Base-by-base conservation (phyloP, 2,329 filamentous ascomycete genomes). In the Claviceps maximensis region DNA sequence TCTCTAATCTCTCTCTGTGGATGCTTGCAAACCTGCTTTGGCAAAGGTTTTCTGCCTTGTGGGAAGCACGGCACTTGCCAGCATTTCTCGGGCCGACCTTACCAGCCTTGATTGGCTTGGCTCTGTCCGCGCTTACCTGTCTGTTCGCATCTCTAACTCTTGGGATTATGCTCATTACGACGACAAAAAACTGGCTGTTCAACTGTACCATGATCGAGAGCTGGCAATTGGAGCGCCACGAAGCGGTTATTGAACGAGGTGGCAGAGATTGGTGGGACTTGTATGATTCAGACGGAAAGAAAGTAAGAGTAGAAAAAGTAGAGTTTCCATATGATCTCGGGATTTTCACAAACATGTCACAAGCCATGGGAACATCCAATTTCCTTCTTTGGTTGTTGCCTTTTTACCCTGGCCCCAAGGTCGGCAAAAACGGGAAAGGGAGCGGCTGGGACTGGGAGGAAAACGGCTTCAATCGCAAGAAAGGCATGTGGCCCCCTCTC, bases 241-340 rank as follows among this genome's bases (percentile, higher is more conserved):
- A 81, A 57, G 71, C 77, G 9, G 65, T 82, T 1, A 67, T 82
- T 25, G 69, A 72, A 23, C 71, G 77, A 31, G 69, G 73, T 5
- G 68, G 69, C 36, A 65, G 62, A n/a, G 67, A 72, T 51, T 75
- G 68, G 67, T 76, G 72, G 72, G 65, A 70, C 31, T 55, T 69
- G 9, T 60, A 56, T 25, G 65, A 62, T 0, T 62, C 65, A 9
- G 65, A 67, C 36, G 68, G 67, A 8, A 65, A 69, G 29, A 62
- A 71, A 53, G 57, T 83, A 2, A 68, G 72, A 12, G 75, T 86
- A 45, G 72, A 77, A 54, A 77, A 74, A 51, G 78, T 90, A 60
- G 86, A 91, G 65, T 93, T 89, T 60, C 88, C 87, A 0, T 93
- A 89, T 67, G 87, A 94, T 61, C 69, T 91, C 46, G 86, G 86